A percentile compares a stretch with the other conserved stretches of the same genome.
phyloP scores from a whole-genome alignment of 768 basidiomycete genomes.

The Cystobasidium onofrii region DNA sequence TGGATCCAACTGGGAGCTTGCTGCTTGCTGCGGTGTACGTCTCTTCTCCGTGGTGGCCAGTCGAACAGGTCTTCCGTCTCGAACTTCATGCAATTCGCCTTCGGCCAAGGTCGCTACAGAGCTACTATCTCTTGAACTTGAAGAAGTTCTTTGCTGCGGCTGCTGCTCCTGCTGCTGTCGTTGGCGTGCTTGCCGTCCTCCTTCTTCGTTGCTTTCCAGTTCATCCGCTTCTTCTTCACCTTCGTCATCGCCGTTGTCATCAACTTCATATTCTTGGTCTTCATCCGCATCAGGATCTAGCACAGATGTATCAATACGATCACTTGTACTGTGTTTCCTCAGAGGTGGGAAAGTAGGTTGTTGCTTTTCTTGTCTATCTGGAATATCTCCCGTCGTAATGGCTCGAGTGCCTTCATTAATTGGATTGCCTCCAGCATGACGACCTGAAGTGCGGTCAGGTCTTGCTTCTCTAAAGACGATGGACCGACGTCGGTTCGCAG shows the following conservation, averaged over 20 bases:
- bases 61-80: neutral
- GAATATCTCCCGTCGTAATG: neutral
- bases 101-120: neutral
- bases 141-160: neutral
- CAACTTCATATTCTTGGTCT: slow-evolving; percentile 7
- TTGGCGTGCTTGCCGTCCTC: neutral
- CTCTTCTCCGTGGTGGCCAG: neutral
- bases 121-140: neutral
- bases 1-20: neutral
- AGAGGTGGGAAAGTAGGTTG: neutral
- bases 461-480: neutral
- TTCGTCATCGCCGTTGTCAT: neutral
- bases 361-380: neutral
- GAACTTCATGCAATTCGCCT: neutral
- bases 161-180: neutral
- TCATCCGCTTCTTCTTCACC: neutral
- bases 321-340: slow-evolving; percentile 1
- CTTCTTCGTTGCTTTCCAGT: neutral
- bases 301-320: slow-evolving; percentile 13
- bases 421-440: neutral
- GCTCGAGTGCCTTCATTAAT: neutral
- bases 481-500: neutral
- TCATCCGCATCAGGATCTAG: slow-evolving; percentile 12
- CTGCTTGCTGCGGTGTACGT: neutral
- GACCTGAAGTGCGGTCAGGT: neutral